A percentile compares a stretch with the other conserved stretches of the same genome.
Conservation (phyloP, 805 yeast genomes). For the Metschnikowia peoriensis region DNA sequence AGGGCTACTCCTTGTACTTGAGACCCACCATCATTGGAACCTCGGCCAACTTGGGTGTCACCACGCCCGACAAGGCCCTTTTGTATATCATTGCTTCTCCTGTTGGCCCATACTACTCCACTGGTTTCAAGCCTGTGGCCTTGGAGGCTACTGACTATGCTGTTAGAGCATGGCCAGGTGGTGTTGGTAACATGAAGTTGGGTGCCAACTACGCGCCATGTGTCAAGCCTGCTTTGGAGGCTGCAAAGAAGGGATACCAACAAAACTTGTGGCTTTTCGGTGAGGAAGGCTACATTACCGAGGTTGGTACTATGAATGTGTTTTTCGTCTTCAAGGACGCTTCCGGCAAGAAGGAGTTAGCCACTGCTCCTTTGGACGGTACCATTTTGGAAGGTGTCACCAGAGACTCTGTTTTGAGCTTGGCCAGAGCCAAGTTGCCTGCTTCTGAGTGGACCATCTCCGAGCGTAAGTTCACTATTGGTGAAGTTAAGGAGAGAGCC, state of each 20-base stretch:
- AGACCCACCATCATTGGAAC: slow-evolving; percentile 97
- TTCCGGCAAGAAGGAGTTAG: slow-evolving; percentile 88
- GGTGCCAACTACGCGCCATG: slow-evolving; percentile 99
- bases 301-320: slow-evolving; percentile 97
- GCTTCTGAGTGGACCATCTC: slow-evolving; percentile 74
- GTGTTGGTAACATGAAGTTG: slow-evolving; percentile 92
- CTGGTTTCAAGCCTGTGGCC: slow-evolving; percentile 93
- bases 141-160: slow-evolving; percentile 95
- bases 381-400: slow-evolving; percentile 97
- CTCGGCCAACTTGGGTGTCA: slow-evolving; percentile 82
- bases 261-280: slow-evolving; percentile 98
- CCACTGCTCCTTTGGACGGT: slow-evolving; percentile 96
- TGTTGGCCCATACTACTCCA: slow-evolving; percentile 86
- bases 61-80: slow-evolving; percentile 76
- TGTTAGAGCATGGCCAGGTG: slow-evolving; percentile 99
- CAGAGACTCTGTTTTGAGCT: slow-evolving; percentile 78
- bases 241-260: slow-evolving; percentile 88
- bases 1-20: slow-evolving; percentile 87
- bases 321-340: slow-evolving; percentile 80
- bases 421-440: slow-evolving; percentile 75
- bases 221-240: slow-evolving; percentile 84
- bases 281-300: slow-evolving; percentile 81
- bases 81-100: slow-evolving; percentile 89
- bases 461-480: slow-evolving; percentile 82
- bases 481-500: slow-evolving; percentile 77